phyloP scores from a whole-genome alignment of 2,329 filamentous ascomycete genomes.

The Trichoderma asperellum region DNA sequence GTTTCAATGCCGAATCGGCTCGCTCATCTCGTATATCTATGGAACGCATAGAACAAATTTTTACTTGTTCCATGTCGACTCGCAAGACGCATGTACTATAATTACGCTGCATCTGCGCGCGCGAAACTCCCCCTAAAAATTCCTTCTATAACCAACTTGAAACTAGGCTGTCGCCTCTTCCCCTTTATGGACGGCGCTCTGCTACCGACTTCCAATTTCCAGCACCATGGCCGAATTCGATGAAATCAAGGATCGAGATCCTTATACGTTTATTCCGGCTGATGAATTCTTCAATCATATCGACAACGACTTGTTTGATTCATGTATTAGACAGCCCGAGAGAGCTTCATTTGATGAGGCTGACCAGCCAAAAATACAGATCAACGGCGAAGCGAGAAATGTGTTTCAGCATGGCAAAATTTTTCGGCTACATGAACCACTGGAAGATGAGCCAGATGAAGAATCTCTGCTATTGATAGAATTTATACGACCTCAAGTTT shows the following conservation, averaged over 20 bases:
- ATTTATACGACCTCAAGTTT: not conserved
- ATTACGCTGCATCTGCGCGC: not conserved
- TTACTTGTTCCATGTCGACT: not conserved
- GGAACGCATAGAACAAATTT: not conserved
- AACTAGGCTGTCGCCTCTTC: not conserved
- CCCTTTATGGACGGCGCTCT: not conserved
- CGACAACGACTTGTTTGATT: constrained; percentile 25
- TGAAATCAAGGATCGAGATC: constrained; percentile 28
- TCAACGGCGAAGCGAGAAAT: constrained; percentile 33
- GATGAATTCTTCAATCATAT: constrained; percentile 36
- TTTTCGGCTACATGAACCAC: not conserved
- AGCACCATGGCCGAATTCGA: not conserved
- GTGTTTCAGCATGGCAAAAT: not conserved
- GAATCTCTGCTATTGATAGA: not conserved
- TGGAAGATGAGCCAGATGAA: not conserved
- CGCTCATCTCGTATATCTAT: not conserved
- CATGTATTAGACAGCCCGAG: constrained; percentile 31
- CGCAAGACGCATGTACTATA: not conserved
- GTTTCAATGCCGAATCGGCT: not conserved
- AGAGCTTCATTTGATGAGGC: constrained; percentile 26
- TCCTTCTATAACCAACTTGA: too few relatives aligned
- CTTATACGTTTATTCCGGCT: constrained; percentile 36
- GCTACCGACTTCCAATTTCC: not conserved
- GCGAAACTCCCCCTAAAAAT: not conserved
- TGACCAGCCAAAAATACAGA: constrained; percentile 32